These are phyloP conservation scores for Syzygium oleosum DNA, from an alignment of 345 rosid genomes.

Conservation along the genomic window DNA sequence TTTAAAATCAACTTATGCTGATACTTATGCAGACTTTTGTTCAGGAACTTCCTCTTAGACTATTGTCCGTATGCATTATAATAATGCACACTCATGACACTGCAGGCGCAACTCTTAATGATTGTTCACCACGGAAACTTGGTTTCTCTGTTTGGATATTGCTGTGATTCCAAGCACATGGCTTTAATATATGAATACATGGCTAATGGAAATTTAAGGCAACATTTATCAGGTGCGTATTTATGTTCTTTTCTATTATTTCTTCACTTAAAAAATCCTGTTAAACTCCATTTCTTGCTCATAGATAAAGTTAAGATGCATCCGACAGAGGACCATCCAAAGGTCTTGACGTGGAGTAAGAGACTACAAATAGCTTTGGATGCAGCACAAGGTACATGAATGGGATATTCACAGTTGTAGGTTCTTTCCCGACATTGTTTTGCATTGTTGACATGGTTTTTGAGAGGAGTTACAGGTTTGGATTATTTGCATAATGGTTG, in stretches of 20 bases:
- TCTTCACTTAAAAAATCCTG: too few species aligned
- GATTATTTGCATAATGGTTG: conserved; percentile 42
- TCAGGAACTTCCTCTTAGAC: background rate
- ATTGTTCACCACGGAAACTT: conserved; percentile 20
- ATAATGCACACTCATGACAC: conserved; percentile 6
- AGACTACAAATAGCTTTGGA: conserved; percentile 36
- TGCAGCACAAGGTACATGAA: conserved; percentile 24
- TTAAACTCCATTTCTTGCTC: background rate
- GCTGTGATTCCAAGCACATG: conserved; percentile 22
- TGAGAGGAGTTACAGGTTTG: conserved; percentile 10
- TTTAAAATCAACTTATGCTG: too few species aligned
- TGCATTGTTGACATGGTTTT: background rate
- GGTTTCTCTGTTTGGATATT: conserved; percentile 21
- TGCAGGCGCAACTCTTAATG: conserved; percentile 36
- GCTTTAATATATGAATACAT: conserved; percentile 44
- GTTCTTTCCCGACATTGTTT: background rate
- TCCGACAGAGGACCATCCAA: background rate
- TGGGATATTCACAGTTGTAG: background rate
- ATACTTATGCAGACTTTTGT: too few species aligned
- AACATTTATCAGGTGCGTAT: conserved; percentile 14
- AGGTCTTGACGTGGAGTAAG: background rate
- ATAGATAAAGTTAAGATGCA: background rate
- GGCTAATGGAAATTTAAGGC: conserved; percentile 19
- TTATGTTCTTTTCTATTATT: too few species aligned
- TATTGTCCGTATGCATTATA: too few species aligned